Percentiles rank a stretch among this genome's conserved stretches.
Evolutionary conservation across 495 filamentous ascomycete species (phyloP).

Genomic region (Platismatia glauca): DNA sequence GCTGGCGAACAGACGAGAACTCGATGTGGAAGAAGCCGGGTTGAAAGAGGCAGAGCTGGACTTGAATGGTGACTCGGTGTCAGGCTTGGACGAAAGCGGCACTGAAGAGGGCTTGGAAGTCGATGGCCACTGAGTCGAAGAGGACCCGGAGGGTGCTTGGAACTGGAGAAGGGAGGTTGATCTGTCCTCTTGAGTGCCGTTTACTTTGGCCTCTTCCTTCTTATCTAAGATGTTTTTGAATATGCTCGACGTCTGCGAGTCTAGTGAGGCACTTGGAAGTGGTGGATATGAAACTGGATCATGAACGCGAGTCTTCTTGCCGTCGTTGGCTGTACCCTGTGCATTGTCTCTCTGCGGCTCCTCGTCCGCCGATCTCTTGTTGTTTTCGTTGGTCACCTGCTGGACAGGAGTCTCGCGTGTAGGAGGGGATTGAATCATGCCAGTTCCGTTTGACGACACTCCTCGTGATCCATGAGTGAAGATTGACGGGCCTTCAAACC

Average conservation of each 20-base stretch:
- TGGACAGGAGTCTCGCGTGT: not conserved
- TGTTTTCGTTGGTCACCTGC: not conserved
- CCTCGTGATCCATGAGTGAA: constrained; percentile 5
- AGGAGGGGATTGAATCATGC: not conserved
- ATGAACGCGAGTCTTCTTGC: constrained; percentile 16
- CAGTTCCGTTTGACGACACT: not conserved
- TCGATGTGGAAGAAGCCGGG: not conserved
- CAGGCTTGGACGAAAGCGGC: not conserved
- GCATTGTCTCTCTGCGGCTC: not conserved
- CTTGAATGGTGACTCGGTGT: not conserved
- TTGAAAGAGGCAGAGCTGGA: constrained; percentile 1
- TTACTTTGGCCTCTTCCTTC: constrained; percentile 1
- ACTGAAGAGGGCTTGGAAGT: not conserved
- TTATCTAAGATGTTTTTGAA: constrained; percentile 29
- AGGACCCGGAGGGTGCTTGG: not conserved
- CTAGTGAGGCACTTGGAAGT: constrained; percentile 11
- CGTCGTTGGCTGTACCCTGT: constrained; percentile 28
- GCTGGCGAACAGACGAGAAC: not conserved
- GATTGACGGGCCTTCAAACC: constrained; percentile 4
- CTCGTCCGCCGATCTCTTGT: constrained; percentile 27
- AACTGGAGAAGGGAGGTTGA: not conserved
- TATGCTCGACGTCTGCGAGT: constrained; percentile 33
- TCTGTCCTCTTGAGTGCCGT: not conserved
- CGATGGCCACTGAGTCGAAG: not conserved
- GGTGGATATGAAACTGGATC: constrained; percentile 17